Conservation (phyloP, 805 yeast genomes). For the Martiniozyma abietophila region DNA sequence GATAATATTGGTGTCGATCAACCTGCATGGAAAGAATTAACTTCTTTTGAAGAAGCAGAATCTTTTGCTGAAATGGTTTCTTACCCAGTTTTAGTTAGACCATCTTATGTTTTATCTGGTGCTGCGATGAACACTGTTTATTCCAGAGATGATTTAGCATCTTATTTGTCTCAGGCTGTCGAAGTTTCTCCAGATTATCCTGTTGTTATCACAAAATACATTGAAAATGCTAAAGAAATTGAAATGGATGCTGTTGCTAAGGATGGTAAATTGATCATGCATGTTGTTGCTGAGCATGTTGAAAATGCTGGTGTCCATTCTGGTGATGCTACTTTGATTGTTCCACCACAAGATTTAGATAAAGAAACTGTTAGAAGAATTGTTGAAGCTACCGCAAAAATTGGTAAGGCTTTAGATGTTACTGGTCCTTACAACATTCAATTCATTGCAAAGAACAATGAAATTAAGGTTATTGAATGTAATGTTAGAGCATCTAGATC, state of each 20-base stretch:
- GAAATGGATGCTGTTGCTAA: conserved; percentile 98
- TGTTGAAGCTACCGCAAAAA: conserved; percentile 85
- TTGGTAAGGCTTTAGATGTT: conserved; percentile 88
- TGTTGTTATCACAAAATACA: conserved; percentile 92
- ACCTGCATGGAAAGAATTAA: conserved; percentile 98
- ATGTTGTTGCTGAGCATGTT: conserved; percentile 95
- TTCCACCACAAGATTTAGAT: conserved; percentile 81
- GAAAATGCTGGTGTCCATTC: conserved; percentile 99
- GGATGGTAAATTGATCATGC: conserved; percentile 91
- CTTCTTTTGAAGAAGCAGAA: conserved; percentile 88
- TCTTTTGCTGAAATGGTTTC: conserved; percentile 82
- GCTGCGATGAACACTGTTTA: conserved; percentile 99
- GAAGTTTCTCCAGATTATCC: conserved; percentile 98
- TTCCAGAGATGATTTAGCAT: conserved; percentile 78
- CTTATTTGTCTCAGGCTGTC: conserved; percentile 86
- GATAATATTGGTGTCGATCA: conserved; percentile 96
- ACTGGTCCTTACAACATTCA: conserved; percentile 99
- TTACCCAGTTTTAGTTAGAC: conserved; percentile 95
- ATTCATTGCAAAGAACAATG: conserved; percentile 63
- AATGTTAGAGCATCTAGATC: conserved; percentile 98
- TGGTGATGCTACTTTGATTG: conserved; percentile 93
- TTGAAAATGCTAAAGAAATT: conserved; percentile 94
- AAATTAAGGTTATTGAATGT: conserved; percentile 93
- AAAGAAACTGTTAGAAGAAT: conserved; percentile 60
- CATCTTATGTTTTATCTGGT: conserved; percentile 94